Evolutionary conservation across 768 basidiomycete species (phyloP).

Genomic region (Dentipellis sp.): DNA sequence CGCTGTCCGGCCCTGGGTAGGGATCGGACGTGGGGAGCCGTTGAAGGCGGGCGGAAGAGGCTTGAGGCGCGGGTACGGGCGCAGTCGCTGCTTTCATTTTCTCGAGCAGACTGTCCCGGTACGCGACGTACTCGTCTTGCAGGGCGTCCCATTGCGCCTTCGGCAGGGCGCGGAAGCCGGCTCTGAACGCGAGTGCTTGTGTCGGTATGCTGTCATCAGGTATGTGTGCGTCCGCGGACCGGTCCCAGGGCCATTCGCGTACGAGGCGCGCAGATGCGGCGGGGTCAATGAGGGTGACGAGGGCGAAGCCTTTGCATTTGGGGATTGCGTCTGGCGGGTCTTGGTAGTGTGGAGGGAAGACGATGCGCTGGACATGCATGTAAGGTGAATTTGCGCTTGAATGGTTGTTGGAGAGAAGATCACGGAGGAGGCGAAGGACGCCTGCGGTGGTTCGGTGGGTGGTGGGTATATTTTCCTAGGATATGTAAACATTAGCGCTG

Average conservation of each 20-base stretch:
- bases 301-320: constrained; percentile 68
- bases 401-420: neutral
- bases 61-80: neutral
- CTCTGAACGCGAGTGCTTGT: constrained; percentile 37
- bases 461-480: constrained; percentile 63
- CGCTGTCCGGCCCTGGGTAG: neutral
- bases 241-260: constrained; percentile 52
- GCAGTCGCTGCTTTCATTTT: constrained; percentile 24
- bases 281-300: constrained; percentile 42
- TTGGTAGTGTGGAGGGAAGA: constrained; percentile 53
- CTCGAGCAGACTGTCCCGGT: constrained; percentile 45
- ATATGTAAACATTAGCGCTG: neutral
- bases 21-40: neutral
- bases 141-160: constrained; percentile 56
- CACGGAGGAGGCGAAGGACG: constrained; percentile 18
- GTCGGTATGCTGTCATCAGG: constrained; percentile 3
- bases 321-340: constrained; percentile 47
- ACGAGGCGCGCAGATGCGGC: constrained; percentile 35
- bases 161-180: constrained; percentile 48
- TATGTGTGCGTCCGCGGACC: neutral
- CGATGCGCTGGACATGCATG: constrained; percentile 37
- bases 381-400: neutral
- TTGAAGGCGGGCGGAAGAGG: neutral
- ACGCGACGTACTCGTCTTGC: constrained; percentile 60
- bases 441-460: constrained; percentile 41